Conservation (phyloP, 352 stramenopile species). For the Globisporangium alternatum region DNA sequence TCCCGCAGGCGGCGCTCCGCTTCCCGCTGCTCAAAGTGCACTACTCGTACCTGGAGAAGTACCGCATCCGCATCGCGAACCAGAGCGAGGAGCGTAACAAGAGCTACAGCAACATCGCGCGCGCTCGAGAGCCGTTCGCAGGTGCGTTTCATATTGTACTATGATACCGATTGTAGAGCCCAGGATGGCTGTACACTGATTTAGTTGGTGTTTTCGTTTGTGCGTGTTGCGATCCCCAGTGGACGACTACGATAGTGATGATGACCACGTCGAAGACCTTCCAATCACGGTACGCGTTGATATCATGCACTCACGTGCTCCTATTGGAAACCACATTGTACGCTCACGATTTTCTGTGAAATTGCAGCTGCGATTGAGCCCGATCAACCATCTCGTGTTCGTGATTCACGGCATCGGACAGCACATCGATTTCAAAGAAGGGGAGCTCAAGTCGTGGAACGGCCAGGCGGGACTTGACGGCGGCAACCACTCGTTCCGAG, state of each 20-base stretch:
- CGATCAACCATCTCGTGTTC: conserved; percentile 85
- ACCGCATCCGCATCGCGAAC: conserved; percentile 23
- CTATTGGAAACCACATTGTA: not conserved
- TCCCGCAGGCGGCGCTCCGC: conserved; percentile 55
- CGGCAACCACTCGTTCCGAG: conserved; percentile 77
- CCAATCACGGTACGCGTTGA: conserved; percentile 49
- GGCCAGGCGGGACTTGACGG: conserved; percentile 63
- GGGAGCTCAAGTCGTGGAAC: conserved; percentile 80
- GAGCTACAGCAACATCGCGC: conserved; percentile 54
- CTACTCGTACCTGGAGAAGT: conserved; percentile 42
- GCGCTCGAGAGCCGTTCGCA: conserved; percentile 28
- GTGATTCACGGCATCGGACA: conserved; percentile 86
- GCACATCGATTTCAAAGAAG: conserved; percentile 84
- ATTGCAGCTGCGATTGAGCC: conserved; percentile 58
- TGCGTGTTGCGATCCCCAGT: not conserved
- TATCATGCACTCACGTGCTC: not conserved
- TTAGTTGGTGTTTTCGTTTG: not conserved
- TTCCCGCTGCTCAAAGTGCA: conserved; percentile 73
- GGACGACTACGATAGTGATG: conserved; percentile 39
- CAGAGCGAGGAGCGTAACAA: conserved; percentile 48
- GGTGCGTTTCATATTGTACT: conserved; percentile 13
- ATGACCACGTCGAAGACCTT: conserved; percentile 70
- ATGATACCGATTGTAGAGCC: not conserved
- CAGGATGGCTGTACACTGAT: not conserved
- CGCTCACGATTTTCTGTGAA: not conserved